These are phyloP conservation scores for Mycena amicta DNA, from an alignment of 768 basidiomycete genomes.

Conservation along the genomic window DNA sequence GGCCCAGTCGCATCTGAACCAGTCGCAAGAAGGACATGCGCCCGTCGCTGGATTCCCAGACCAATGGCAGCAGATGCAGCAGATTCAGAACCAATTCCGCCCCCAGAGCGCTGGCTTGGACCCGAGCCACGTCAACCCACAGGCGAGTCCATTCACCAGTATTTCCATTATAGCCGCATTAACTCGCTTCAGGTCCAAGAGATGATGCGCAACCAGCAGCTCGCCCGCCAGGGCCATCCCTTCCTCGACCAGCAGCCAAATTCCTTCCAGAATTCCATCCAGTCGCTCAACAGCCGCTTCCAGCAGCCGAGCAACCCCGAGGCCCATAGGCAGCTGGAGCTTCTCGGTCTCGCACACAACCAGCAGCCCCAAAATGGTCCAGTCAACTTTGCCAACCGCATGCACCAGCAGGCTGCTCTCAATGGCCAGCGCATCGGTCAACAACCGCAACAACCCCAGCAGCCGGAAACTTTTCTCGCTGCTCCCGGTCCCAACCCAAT, in stretches of 20 bases:
- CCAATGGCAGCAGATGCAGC: slow-evolving; percentile 63
- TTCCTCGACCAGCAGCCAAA: slow-evolving; percentile 38
- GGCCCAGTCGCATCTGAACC: slow-evolving; percentile 45
- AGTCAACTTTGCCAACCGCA: slow-evolving; percentile 38
- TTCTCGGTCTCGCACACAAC: slow-evolving; percentile 48
- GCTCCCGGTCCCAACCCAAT: slow-evolving; percentile 46
- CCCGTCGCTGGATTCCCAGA: slow-evolving; percentile 54
- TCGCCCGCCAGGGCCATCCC: slow-evolving; percentile 35
- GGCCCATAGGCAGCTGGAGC: slow-evolving; percentile 46
- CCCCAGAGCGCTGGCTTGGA: slow-evolving; percentile 45
- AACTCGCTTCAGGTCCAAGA: slow-evolving; percentile 46
- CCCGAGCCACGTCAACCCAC: slow-evolving; percentile 42
- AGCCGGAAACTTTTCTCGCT: slow-evolving; percentile 54
- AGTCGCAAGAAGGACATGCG: slow-evolving; percentile 43
- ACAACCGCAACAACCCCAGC: no score
- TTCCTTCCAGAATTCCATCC: slow-evolving; percentile 40
- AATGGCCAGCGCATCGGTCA: slow-evolving; percentile 39
- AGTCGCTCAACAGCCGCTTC: slow-evolving; percentile 38
- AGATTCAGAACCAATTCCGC: slow-evolving; percentile 46
- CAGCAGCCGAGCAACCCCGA: slow-evolving; percentile 31
- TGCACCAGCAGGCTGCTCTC: slow-evolving; percentile 25
- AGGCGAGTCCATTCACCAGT: slow-evolving; percentile 44
- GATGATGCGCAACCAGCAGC: slow-evolving; percentile 42
- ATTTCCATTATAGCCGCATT: slow-evolving; percentile 24
- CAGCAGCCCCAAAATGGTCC: slow-evolving; percentile 47